Conservation (phyloP, 768 basidiomycete species). For the Sarcodon sp. region DNA sequence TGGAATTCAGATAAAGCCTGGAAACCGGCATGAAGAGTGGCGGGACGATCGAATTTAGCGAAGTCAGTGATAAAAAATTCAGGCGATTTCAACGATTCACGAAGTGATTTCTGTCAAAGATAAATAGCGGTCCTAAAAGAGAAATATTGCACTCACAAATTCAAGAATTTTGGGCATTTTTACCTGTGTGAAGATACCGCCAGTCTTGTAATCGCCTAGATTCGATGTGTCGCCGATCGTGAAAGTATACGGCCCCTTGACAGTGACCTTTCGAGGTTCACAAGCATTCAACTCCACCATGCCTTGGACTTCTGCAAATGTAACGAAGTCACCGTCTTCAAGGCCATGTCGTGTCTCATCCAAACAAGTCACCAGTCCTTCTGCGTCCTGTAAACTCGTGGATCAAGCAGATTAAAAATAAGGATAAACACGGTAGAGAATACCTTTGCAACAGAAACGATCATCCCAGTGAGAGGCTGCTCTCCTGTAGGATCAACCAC, state of each 20-base stretch:
- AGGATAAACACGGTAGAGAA: slow-evolving; percentile 1
- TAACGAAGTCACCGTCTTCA: slow-evolving; percentile 97
- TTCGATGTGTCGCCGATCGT: slow-evolving; percentile 84
- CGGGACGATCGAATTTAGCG: slow-evolving; percentile 89
- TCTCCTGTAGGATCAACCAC: slow-evolving; percentile 99
- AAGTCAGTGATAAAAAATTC: slow-evolving; percentile 95
- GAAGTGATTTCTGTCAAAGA: slow-evolving; percentile 71
- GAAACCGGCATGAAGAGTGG: slow-evolving; percentile 87
- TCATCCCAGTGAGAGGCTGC: slow-evolving; percentile 87
- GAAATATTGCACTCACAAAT: slow-evolving; percentile 50
- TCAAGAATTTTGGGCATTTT: slow-evolving; percentile 97
- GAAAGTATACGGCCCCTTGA: slow-evolving; percentile 98
- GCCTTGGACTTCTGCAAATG: slow-evolving; percentile 92
- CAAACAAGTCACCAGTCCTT: slow-evolving; percentile 91
- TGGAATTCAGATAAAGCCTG: slow-evolving; percentile 81
- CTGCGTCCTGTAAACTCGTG: slow-evolving; percentile 41
- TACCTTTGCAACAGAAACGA: slow-evolving; percentile 87
- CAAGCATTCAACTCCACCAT: slow-evolving; percentile 87
- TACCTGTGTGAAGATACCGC: slow-evolving; percentile 95
- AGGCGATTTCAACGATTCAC: slow-evolving; percentile 69
- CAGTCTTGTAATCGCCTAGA: slow-evolving; percentile 65
- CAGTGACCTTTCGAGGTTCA: slow-evolving; percentile 82
- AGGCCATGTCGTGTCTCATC: slow-evolving; percentile 97
- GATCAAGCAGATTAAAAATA: not conserved
- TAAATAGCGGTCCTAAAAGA: not conserved